These are phyloP conservation scores for Brassica nigra DNA, from an alignment of 345 rosid genomes.

Conservation along the genomic window DNA sequence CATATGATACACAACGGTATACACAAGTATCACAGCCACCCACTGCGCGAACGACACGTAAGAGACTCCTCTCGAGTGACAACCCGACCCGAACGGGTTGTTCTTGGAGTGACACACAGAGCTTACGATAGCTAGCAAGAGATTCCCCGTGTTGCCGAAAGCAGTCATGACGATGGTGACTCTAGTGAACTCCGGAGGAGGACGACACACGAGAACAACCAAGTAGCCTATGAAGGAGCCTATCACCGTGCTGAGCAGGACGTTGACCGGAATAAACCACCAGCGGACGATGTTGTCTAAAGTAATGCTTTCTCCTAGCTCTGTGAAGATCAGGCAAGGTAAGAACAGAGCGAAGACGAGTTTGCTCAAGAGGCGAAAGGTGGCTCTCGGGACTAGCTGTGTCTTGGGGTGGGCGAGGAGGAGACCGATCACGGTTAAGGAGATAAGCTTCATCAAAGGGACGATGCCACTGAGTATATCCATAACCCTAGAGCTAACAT, in stretches of 20 bases:
- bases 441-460: slow-evolving; percentile 78
- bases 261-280: slow-evolving; percentile 97
- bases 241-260: slow-evolving; percentile 61
- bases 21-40: slow-evolving; percentile 96
- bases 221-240: slow-evolving; percentile 70
- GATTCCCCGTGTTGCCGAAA: slow-evolving; percentile 91
- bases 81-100: slow-evolving; percentile 66
- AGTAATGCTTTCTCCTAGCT: slow-evolving; percentile 80
- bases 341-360: slow-evolving; percentile 88
- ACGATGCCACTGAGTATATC: slow-evolving; percentile 58
- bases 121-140: slow-evolving; percentile 76
- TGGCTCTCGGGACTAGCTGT: slow-evolving; percentile 65
- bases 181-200: slow-evolving; percentile 75
- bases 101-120: slow-evolving; percentile 73
- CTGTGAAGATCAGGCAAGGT: slow-evolving; percentile 89
- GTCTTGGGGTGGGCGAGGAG: slow-evolving; percentile 75
- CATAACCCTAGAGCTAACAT: slow-evolving; percentile 41
- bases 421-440: slow-evolving; percentile 69
- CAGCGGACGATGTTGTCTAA: slow-evolving; percentile 53
- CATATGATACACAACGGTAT: slow-evolving; percentile 96
- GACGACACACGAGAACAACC: slow-evolving; percentile 77
- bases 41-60: slow-evolving; percentile 90
- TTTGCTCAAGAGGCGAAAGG: slow-evolving; percentile 86
- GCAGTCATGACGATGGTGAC: slow-evolving; percentile 89
- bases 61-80: slow-evolving; percentile 77